Evolutionary conservation across 768 basidiomycete species (phyloP).

Genomic region (Artomyces pyxidatus): DNA sequence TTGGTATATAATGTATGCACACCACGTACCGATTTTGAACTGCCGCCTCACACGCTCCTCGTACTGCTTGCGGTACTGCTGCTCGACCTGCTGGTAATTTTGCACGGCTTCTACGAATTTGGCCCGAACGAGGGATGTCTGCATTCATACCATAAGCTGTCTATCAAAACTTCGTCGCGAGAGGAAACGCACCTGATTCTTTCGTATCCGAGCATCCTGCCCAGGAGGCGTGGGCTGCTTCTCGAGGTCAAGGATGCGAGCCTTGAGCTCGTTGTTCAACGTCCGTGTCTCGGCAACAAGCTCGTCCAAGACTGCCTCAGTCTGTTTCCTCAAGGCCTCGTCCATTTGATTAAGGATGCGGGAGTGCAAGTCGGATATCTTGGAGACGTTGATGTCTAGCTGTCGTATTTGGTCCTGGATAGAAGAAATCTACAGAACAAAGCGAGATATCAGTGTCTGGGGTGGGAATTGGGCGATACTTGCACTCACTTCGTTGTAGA

Average conservation of each 20-base stretch:
- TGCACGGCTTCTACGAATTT: constrained; percentile 82
- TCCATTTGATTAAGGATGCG: constrained; percentile 72
- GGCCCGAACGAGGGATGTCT: constrained; percentile 19
- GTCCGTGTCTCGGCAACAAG: constrained; percentile 67
- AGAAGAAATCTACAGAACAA: constrained; percentile 49
- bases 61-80: constrained; percentile 68
- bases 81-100: constrained; percentile 76
- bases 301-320: constrained; percentile 54
- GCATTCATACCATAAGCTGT: not conserved
- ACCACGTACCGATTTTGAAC: constrained; percentile 67
- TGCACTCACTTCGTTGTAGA: constrained; percentile 25
- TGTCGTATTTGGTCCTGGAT: constrained; percentile 62
- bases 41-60: constrained; percentile 81
- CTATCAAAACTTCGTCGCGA: not conserved
- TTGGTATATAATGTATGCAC: not conserved
- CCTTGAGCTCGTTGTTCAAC: constrained; percentile 61
- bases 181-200: constrained; percentile 52
- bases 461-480: not conserved
- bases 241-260: constrained; percentile 64
- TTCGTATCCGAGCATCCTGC: constrained; percentile 66
- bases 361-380: constrained; percentile 66
- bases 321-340: constrained; percentile 53
- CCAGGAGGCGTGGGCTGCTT: constrained; percentile 53
- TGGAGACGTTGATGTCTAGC: constrained; percentile 62
- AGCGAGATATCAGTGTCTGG: not conserved